Conservation (phyloP, 73 alveolate genomes). For the Symbiodinium pilosum region DNA sequence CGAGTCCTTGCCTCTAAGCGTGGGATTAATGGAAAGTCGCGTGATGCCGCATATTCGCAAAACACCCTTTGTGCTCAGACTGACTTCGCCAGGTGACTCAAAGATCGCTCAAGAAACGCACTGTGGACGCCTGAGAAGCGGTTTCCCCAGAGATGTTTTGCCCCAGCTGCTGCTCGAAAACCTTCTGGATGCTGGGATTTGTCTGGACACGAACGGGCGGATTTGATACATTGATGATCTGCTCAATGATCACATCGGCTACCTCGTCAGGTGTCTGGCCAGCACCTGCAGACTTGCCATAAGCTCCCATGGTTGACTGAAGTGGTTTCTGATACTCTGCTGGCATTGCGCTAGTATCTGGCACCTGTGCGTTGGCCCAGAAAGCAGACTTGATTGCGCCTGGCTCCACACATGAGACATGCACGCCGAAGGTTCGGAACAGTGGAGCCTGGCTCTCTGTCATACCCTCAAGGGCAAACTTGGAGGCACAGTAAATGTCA, state of each 20-base stretch:
- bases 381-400: slow-evolving; percentile 93
- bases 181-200: slow-evolving; percentile 49
- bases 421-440: slow-evolving; percentile 85
- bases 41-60: no score
- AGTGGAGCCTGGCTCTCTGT: slow-evolving; percentile 71
- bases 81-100: no score
- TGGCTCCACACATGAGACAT: slow-evolving; percentile 66
- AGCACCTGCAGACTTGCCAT: slow-evolving; percentile 6
- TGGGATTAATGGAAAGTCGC: no score
- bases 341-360: slow-evolving; percentile 30
- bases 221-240: slow-evolving; percentile 38
- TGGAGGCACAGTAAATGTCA: slow-evolving; percentile 88
- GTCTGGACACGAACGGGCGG: slow-evolving; percentile 89
- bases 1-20: not conserved
- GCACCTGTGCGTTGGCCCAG: slow-evolving; percentile 61
- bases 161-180: slow-evolving; percentile 67
- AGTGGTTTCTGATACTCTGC: slow-evolving; percentile 61
- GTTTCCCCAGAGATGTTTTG: slow-evolving; percentile 30
- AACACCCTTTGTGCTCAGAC: no score
- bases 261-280: slow-evolving; percentile 82
- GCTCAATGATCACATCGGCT: slow-evolving; percentile 56
- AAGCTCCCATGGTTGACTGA: slow-evolving; percentile 90
- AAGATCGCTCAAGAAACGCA: slow-evolving; percentile 38
- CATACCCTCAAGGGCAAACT: slow-evolving; percentile 85
- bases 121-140: slow-evolving; percentile 19